A percentile compares a stretch with the other conserved stretches of the same genome.
phyloP scores from a whole-genome alignment of 306 rosid species.

The Cyamopsis tetragonoloba region DNA sequence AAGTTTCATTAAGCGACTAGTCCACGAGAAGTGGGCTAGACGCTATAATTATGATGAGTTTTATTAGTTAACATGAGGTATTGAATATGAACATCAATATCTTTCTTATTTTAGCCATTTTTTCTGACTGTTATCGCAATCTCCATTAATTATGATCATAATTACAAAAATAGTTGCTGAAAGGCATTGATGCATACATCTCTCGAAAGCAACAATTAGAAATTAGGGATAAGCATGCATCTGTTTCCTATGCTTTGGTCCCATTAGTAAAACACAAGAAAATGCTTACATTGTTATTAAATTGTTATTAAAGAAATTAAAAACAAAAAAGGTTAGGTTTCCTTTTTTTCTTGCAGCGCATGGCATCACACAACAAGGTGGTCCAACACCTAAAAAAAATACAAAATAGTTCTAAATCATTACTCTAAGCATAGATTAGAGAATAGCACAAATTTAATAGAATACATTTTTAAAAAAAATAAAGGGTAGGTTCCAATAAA shows the following conservation, averaged over 20 bases:
- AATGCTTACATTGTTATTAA: neutral
- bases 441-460: neutral
- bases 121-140: neutral
- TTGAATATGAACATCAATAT: no score
- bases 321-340: neutral
- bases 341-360: slow-evolving; percentile 28
- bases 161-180: neutral
- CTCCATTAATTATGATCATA: neutral
- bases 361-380: slow-evolving; percentile 26
- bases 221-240: slow-evolving; percentile 25
- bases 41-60: no score
- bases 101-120: no score
- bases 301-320: neutral
- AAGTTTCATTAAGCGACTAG: no score
- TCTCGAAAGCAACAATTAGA: slow-evolving; percentile 19
- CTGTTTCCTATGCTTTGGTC: slow-evolving; percentile 13
- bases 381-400: slow-evolving; percentile 31
- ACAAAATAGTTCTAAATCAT: neutral
- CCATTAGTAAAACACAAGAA: neutral
- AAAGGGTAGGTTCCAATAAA: neutral
- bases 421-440: neutral
- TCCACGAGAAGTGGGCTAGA: no score
- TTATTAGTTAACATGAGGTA: no score
- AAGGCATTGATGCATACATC: neutral
- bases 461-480: no score